Evolutionary conservation across 768 basidiomycete genomes (phyloP).

Genomic region (Rubroboletus satanas): DNA sequence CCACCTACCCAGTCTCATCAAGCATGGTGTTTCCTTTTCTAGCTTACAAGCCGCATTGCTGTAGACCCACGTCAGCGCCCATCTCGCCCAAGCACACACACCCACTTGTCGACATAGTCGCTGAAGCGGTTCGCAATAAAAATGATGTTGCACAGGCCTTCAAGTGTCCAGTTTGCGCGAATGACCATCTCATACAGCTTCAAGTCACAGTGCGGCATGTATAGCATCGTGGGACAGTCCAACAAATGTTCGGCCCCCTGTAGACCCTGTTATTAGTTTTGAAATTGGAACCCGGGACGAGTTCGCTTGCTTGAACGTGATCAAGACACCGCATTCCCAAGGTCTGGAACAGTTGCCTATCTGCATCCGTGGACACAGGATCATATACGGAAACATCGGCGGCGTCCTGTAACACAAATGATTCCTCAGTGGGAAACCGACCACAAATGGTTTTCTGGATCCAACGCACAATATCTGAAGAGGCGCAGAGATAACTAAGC

Average conservation of each 20-base stretch:
- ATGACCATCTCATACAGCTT: slow-evolving; percentile 65
- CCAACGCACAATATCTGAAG: slow-evolving; percentile 60
- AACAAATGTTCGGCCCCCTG: slow-evolving; percentile 35
- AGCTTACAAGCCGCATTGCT: slow-evolving; percentile 55
- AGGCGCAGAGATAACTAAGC: slow-evolving; percentile 51
- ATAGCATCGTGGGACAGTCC: slow-evolving; percentile 54
- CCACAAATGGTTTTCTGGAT: slow-evolving; percentile 7
- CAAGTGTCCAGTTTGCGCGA: slow-evolving; percentile 54
- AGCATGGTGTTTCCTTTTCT: slow-evolving; percentile 47
- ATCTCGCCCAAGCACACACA: neutral
- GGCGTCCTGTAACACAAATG: slow-evolving; percentile 39
- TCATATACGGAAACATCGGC: slow-evolving; percentile 56
- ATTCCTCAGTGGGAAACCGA: slow-evolving; percentile 1
- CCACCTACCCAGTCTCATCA: slow-evolving; percentile 52
- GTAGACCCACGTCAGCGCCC: slow-evolving; percentile 11
- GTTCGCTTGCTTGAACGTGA: slow-evolving; percentile 50
- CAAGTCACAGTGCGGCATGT: slow-evolving; percentile 79
- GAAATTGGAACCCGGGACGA: slow-evolving; percentile 5
- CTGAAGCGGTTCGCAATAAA: slow-evolving; percentile 63
- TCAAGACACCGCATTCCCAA: slow-evolving; percentile 35
- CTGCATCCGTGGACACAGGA: slow-evolving; percentile 68
- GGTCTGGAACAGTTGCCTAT: slow-evolving; percentile 44
- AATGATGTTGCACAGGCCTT: slow-evolving; percentile 44
- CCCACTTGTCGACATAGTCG: slow-evolving; percentile 67
- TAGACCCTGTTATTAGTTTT: slow-evolving; percentile 7